Evolutionary conservation across 148 eudicot species (phyloP).

Genomic region (Chenopodium album): DNA sequence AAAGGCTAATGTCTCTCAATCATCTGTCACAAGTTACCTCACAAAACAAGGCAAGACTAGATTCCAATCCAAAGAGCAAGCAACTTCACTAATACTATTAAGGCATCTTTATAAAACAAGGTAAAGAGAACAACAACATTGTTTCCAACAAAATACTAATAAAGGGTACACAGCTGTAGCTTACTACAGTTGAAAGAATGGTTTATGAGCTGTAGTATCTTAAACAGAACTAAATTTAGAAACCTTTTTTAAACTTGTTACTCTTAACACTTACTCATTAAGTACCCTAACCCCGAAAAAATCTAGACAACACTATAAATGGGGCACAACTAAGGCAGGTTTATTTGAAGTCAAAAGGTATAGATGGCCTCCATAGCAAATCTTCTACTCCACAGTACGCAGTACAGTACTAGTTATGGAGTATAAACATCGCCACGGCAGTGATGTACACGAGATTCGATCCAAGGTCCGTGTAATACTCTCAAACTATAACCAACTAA

Average conservation of each 20-base stretch:
- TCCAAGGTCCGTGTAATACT: no score
- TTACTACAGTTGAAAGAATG: slow-evolving; percentile 10
- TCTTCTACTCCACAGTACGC: not conserved
- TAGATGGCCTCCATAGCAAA: not conserved
- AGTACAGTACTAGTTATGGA: not conserved
- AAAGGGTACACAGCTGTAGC: slow-evolving; percentile 10
- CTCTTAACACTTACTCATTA: not conserved
- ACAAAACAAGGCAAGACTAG: slow-evolving; percentile 52
- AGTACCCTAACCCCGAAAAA: slow-evolving; percentile 13
- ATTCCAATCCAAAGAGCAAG: slow-evolving; percentile 53
- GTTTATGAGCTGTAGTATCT: slow-evolving; percentile 27
- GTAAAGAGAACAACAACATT: not conserved
- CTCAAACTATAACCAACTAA: no score
- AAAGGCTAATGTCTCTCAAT: slow-evolving; percentile 27
- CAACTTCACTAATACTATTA: slow-evolving; percentile 20
- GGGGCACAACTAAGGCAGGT: slow-evolving; percentile 5
- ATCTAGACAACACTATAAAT: not conserved
- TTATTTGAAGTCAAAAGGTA: not conserved
- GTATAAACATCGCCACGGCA: not conserved
- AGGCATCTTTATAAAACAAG: slow-evolving; percentile 12
- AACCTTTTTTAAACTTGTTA: not conserved
- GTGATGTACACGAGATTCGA: no score
- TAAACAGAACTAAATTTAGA: slow-evolving; percentile 10
- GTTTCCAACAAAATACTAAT: not conserved
- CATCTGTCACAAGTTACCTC: slow-evolving; percentile 41